Conservation (phyloP, 192 early-diverging fungal species). For the Coemansia reversa region DNA sequence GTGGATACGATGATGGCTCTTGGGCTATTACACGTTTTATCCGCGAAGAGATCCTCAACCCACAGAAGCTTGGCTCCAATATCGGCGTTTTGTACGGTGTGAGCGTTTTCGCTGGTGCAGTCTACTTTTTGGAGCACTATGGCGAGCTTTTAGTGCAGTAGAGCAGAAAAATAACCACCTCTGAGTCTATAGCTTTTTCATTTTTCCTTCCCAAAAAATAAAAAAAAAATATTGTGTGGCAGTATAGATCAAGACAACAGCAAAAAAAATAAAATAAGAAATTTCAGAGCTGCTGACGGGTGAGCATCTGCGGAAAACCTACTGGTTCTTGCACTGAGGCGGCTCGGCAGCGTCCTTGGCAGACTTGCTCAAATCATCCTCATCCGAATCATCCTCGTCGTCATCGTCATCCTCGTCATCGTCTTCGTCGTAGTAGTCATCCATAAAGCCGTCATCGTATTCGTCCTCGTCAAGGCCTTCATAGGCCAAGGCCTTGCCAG, state of each 20-base stretch:
- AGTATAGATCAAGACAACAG: not conserved
- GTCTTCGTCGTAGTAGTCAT: slow-evolving; percentile 51
- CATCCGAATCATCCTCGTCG: slow-evolving; percentile 44
- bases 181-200: not conserved
- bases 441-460: slow-evolving; percentile 44
- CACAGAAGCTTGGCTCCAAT: slow-evolving; percentile 38
- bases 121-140: slow-evolving; percentile 49
- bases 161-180: not conserved
- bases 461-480: slow-evolving; percentile 47
- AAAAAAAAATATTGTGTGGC: not conserved
- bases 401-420: slow-evolving; percentile 45
- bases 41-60: slow-evolving; percentile 45
- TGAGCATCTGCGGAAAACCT: not conserved
- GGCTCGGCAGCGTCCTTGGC: slow-evolving; percentile 54
- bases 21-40: slow-evolving; percentile 53
- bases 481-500: slow-evolving; percentile 91
- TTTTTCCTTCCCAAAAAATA: not conserved
- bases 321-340: slow-evolving; percentile 58
- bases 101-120: slow-evolving; percentile 49
- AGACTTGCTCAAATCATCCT: slow-evolving; percentile 45
- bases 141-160: slow-evolving; percentile 51
- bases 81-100: slow-evolving; percentile 51
- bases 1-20: slow-evolving; percentile 32
- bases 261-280: slow-evolving; percentile 3
- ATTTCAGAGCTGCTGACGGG: not conserved